Conservation (phyloP, 2,329 filamentous ascomycete species). For the Ophiostoma quercus region DNA sequence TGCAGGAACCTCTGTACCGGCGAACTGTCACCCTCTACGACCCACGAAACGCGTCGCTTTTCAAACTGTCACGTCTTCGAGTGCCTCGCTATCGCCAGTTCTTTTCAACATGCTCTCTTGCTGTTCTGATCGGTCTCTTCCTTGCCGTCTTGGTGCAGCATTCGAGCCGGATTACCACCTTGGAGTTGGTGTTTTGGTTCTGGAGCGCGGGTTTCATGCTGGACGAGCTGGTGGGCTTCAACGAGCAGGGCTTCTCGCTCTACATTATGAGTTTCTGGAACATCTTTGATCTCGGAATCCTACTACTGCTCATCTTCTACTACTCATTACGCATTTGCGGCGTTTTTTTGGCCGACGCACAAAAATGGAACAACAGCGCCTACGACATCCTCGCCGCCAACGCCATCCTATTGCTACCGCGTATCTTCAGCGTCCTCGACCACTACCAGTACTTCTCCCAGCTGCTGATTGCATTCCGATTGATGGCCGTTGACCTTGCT, state of each 20-base stretch:
- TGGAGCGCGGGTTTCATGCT: conserved; percentile 98
- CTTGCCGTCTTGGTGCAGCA: conserved; percentile 72
- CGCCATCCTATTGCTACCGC: conserved; percentile 81
- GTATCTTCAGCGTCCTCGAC: conserved; percentile 87
- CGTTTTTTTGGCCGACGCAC: conserved; percentile 71
- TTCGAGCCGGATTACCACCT: conserved; percentile 71
- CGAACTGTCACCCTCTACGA: conserved; percentile 84
- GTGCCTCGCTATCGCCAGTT: conserved; percentile 90
- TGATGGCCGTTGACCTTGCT: conserved; percentile 86
- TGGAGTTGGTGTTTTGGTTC: conserved; percentile 93
- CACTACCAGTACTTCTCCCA: conserved; percentile 97
- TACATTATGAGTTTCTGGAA: conserved; percentile 99
- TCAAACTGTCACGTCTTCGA: conserved; percentile 84
- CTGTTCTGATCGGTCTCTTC: conserved; percentile 78
- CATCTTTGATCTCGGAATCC: conserved; percentile 84
- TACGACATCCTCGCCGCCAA: conserved; percentile 93
- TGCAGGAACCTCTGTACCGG: conserved; percentile 40
- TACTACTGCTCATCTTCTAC: conserved; percentile 79
- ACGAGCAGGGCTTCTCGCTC: conserved; percentile 90
- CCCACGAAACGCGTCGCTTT: conserved; percentile 79
- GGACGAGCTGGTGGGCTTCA: conserved; percentile 92
- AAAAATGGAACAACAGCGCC: conserved; percentile 72
- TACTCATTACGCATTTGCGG: conserved; percentile 86
- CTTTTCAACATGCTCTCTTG: conserved; percentile 81
- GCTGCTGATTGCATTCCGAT: conserved; percentile 83